Evolutionary conservation across 305 asterid species (phyloP).

Genomic region (Nicotiana rustica): DNA sequence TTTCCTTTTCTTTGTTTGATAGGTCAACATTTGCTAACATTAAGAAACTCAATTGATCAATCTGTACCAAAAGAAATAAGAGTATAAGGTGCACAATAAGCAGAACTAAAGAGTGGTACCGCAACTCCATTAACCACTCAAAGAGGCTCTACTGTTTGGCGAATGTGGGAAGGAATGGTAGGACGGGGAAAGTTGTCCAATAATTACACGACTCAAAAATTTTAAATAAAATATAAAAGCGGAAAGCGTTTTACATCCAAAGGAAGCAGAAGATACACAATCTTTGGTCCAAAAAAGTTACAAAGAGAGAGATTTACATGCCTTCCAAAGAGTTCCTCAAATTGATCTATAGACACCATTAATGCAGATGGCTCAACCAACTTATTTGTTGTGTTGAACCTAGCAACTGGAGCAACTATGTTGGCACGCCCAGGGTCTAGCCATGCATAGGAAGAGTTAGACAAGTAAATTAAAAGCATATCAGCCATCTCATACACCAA

Average conservation of each 20-base stretch:
- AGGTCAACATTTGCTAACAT: slow-evolving; percentile 8
- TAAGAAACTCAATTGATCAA: neutral
- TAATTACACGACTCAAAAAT: neutral
- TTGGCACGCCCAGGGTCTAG: slow-evolving; percentile 90
- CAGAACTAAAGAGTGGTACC: neutral
- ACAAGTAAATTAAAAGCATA: slow-evolving; percentile 33
- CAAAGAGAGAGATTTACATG: slow-evolving; percentile 43
- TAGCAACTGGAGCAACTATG: slow-evolving; percentile 81
- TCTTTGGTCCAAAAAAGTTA: slow-evolving; percentile 27
- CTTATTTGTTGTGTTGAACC: slow-evolving; percentile 58
- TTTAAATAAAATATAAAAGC: neutral
- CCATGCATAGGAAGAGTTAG: slow-evolving; percentile 43
- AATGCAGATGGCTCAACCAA: slow-evolving; percentile 67
- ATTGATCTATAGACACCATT: slow-evolving; percentile 72
- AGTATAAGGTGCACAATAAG: slow-evolving; percentile 19
- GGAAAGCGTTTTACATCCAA: slow-evolving; percentile 17
- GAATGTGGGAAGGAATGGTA: neutral
- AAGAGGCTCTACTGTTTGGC: neutral
- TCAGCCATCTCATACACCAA: slow-evolving; percentile 16
- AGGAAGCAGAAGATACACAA: neutral
- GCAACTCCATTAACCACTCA: neutral
- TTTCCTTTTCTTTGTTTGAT: slow-evolving; percentile 19
- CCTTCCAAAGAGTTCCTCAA: slow-evolving; percentile 81
- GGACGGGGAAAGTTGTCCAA: neutral
- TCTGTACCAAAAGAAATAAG: neutral